Base-by-base conservation (phyloP, 441 rosid genomes). In the Arabidopsis hybrid region DNA sequence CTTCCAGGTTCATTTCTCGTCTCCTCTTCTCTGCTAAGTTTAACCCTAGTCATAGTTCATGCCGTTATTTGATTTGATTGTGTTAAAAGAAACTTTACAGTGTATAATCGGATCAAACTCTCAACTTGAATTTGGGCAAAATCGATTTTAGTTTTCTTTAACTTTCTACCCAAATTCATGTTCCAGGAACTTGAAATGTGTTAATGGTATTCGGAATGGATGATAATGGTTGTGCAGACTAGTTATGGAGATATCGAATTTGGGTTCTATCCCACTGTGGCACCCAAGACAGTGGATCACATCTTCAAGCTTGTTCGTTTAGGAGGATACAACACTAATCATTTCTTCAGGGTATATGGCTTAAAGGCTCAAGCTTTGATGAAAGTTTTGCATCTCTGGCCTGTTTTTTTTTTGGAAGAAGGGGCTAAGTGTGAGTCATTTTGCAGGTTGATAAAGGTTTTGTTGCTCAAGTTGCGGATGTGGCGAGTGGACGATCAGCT, bases 381-480 rank as follows among this genome's bases (percentile, higher is more conserved):
- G 12, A 49, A 51, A 18, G 26, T 63, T 64, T 50, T 52, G 13
- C 34, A 43, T 46, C 21, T 31, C 0, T 31, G 32, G 4, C 32
- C 4, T 31, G 4, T 3, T 31, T 4, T 31, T 31, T 4, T 31
- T 31, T 31, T 31, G 32, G 4, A 47, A 18, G 14, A 35, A 34
- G 18, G 52, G n/a, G 58, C 2, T 46, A 50, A 46, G 26, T 51
- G 65, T 52, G 34, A 34, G 40, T 64, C 4, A 1, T 70, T 49
- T 68, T 80, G 74, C 72, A 95, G 99, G 93, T 95, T 67, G 97
- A 95, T 81, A 91, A 81, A 77, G 96, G 99, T 2, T 88, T 95
- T 83, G 97, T 91, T 67, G 93, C 97, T 66, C 99, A 92, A 92
- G 97, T 95, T 61, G 99, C 97, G 17, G 97, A 91, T 84, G 99